phyloP scores from a whole-genome alignment of 1,139 yeast genomes.

The Debaryomyces psychrophilus region DNA sequence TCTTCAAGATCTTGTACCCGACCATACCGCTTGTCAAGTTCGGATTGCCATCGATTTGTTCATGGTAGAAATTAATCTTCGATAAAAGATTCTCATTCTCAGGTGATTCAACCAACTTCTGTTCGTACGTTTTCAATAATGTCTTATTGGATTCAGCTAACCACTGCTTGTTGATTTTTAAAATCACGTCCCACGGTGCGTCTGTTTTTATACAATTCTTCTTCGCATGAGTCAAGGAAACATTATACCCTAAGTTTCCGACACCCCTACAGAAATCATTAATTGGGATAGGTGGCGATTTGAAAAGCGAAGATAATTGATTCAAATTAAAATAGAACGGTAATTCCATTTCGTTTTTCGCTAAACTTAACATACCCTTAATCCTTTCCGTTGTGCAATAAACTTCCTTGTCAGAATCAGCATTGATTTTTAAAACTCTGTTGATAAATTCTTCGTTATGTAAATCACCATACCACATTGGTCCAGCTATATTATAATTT shows the following conservation, averaged over 20 bases:
- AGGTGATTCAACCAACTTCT: constrained; percentile 34
- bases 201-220: constrained; percentile 86
- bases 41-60: constrained; percentile 34
- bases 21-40: constrained; percentile 48
- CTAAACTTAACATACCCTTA: constrained; percentile 89
- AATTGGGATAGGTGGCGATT: constrained; percentile 83
- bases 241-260: constrained; percentile 81
- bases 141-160: constrained; percentile 45
- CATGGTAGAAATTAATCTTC: constrained; percentile 29
- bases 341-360: constrained; percentile 62
- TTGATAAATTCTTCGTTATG: constrained; percentile 71
- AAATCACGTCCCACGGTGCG: constrained; percentile 80
- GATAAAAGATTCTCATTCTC: constrained; percentile 41
- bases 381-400: constrained; percentile 85
- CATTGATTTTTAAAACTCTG: constrained; percentile 59
- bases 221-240: constrained; percentile 86
- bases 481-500: constrained; percentile 83
- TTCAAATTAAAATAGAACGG: constrained; percentile 88
- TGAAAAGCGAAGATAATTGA: constrained; percentile 71
- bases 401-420: constrained; percentile 45
- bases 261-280: constrained; percentile 73
- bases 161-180: constrained; percentile 76
- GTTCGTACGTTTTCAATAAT: constrained; percentile 34
- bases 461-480: constrained; percentile 89
- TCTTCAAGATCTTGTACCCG: constrained; percentile 64